Conservation (phyloP, 352 stramenopile species). For the Globisporangium viniferum region DNA sequence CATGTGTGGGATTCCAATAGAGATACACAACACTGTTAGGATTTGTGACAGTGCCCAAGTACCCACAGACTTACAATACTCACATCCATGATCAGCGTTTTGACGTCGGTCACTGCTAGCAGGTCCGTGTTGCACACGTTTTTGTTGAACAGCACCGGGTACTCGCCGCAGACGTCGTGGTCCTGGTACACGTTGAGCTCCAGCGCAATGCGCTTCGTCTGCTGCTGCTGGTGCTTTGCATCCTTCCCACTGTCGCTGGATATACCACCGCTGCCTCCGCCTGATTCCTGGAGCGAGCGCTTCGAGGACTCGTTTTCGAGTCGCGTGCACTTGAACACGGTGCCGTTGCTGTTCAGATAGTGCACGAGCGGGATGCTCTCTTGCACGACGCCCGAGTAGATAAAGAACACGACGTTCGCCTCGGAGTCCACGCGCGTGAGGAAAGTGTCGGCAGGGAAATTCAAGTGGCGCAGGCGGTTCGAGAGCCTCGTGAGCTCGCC, state of each 20-base stretch:
- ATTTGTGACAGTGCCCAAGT: neutral
- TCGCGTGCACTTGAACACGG: slow-evolving; percentile 43
- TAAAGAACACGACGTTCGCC: slow-evolving; percentile 73
- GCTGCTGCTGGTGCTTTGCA: slow-evolving; percentile 23
- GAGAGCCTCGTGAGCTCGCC: slow-evolving; percentile 67
- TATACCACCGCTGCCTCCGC: slow-evolving; percentile 5
- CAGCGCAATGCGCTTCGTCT: slow-evolving; percentile 47
- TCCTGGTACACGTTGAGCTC: slow-evolving; percentile 80
- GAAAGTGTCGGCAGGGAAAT: slow-evolving; percentile 63
- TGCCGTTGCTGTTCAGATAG: slow-evolving; percentile 61
- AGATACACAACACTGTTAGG: neutral
- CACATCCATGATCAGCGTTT: slow-evolving; percentile 79
- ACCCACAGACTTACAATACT: slow-evolving; percentile 2
- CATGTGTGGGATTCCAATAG: neutral
- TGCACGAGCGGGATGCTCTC: slow-evolving; percentile 72
- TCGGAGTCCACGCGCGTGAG: slow-evolving; percentile 69
- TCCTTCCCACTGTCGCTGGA: slow-evolving; percentile 22
- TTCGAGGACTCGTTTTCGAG: slow-evolving; percentile 36
- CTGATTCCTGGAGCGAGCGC: slow-evolving; percentile 24
- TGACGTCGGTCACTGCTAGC: slow-evolving; percentile 68
- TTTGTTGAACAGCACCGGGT: slow-evolving; percentile 63
- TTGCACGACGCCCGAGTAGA: slow-evolving; percentile 75
- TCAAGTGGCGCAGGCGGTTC: slow-evolving; percentile 58
- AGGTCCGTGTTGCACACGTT: slow-evolving; percentile 58
- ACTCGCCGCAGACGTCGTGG: slow-evolving; percentile 77